A percentile compares a stretch with the other conserved stretches of the same genome.
Evolutionary conservation across 2,329 filamentous ascomycete genomes (phyloP).

Genomic region (Aspergillus viridinutans): DNA sequence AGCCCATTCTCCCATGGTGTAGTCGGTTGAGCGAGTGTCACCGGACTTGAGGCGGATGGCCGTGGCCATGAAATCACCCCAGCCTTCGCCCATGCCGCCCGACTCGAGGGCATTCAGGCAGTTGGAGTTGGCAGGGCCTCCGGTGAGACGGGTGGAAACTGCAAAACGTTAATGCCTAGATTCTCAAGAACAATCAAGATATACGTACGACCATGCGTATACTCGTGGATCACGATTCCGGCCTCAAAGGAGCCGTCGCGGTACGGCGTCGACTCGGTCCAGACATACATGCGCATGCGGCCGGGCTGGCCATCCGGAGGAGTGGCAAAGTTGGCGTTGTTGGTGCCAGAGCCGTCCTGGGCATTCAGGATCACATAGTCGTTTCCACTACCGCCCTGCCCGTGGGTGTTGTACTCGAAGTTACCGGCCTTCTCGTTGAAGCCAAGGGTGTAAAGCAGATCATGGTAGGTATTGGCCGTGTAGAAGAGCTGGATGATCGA

Average conservation of each 20-base stretch:
- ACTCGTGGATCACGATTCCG: constrained; percentile 15
- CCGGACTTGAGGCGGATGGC: constrained; percentile 11
- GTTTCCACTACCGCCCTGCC: constrained; percentile 5
- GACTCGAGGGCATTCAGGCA: constrained; percentile 10
- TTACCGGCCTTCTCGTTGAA: constrained; percentile 13
- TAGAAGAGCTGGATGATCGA: constrained; percentile 16
- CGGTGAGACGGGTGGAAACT: constrained; percentile 15
- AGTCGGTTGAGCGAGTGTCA: constrained; percentile 6
- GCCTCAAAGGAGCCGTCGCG: constrained; percentile 11
- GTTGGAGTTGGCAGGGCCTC: constrained; percentile 8
- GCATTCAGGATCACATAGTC: constrained; percentile 16
- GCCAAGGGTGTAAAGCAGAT: constrained; percentile 11
- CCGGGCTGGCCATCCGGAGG: constrained; percentile 13
- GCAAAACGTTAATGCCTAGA: too few relatives aligned
- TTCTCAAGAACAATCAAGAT: too few relatives aligned
- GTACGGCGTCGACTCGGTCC: constrained; percentile 3
- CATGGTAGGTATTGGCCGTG: constrained; percentile 16
- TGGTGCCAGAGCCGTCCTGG: constrained; percentile 12
- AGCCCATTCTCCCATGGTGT: constrained; percentile 12
- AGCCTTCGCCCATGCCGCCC: constrained; percentile 16
- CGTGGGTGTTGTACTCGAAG: constrained; percentile 12
- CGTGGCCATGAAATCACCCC: constrained; percentile 14
- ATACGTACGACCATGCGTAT: constrained; percentile 13
- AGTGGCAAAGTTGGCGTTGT: constrained; percentile 13
- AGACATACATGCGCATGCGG: constrained; percentile 15